These are phyloP conservation scores for Penicillium fimorum DNA, from an alignment of 495 filamentous ascomycete species.

Conservation along the genomic window DNA sequence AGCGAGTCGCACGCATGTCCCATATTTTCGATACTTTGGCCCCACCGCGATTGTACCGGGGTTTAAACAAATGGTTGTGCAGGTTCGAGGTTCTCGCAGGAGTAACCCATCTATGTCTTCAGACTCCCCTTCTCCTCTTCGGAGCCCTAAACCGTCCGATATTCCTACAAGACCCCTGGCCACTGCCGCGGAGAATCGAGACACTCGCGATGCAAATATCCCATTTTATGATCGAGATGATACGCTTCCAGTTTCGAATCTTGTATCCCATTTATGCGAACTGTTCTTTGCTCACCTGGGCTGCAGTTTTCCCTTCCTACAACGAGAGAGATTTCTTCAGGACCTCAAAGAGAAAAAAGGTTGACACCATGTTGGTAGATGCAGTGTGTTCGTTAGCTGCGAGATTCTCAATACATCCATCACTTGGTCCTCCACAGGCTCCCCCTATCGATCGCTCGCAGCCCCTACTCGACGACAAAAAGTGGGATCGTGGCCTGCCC, in stretches of 20 bases:
- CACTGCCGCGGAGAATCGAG: constrained; percentile 38
- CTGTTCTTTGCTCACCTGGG: constrained; percentile 77
- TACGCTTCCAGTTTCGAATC: constrained; percentile 59
- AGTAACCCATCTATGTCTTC: constrained; percentile 51
- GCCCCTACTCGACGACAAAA: constrained; percentile 36
- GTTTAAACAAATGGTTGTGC: constrained; percentile 87
- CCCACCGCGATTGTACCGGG: constrained; percentile 86
- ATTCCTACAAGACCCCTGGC: constrained; percentile 22
- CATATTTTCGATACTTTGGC: constrained; percentile 85
- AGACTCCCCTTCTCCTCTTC: constrained; percentile 37
- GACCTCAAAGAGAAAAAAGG: constrained; percentile 73
- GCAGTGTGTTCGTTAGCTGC: constrained; percentile 78
- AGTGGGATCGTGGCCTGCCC: constrained; percentile 58
- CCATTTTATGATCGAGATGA: constrained; percentile 77
- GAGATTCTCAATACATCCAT: constrained; percentile 70
- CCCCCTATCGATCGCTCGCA: constrained; percentile 51
- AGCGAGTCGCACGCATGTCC: constrained; percentile 61
- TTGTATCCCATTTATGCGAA: constrained; percentile 72
- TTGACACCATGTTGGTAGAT: constrained; percentile 86
- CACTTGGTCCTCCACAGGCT: constrained; percentile 54
- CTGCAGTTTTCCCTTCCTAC: constrained; percentile 79
- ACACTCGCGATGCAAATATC: constrained; percentile 59
- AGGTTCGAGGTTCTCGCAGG: constrained; percentile 58
- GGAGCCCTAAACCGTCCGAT: constrained; percentile 36
- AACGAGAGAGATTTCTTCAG: constrained; percentile 63